Base-by-base conservation (phyloP, 805 yeast genomes). In the Metschnikowia kunwiensis region DNA sequence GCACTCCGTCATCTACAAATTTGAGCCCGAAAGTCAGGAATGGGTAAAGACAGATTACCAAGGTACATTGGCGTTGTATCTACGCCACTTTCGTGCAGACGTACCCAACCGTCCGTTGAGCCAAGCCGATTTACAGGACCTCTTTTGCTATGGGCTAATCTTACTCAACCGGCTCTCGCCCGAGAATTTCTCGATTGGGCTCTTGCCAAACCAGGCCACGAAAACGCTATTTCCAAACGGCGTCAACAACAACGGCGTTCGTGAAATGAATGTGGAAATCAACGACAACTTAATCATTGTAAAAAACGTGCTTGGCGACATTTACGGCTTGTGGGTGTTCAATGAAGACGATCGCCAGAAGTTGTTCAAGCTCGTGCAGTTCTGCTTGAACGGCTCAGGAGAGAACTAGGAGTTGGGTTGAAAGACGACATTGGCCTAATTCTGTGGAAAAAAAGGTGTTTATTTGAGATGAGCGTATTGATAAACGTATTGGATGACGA, bases 291-390 rank as follows among this genome's bases (percentile, higher is more conserved):
- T 83, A 53, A 75, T 85, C 26, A 84, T 85, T 36, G 74, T 85
- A 14, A 79, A 79, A 54, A 80, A 78, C 50, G 62, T 80, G 33
- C 63, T 74, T 33, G 87, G 83, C 15, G 85, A 81, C 29, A 80
- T 83, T 9, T 84, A 72, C 55, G 94, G 94, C 1, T 62, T 85
- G 31, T 85, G 93, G 93, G 70, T 84, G 14, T 85, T 81, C 53
- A 78, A 82, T 38, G 79, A 73, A 29, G 75, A 71, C 6, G 89
- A 83, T 51, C 68, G 91, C 56, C 72, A 71, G 29, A 74, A 75
- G 47, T 62, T 84, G 27, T 75, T 65, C 49, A 75, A 78, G 49
- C 55, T 63, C 30, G 48, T 68, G 9, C 63, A 63, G 30, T 67
- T 58, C 40, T 66, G 73, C 43, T 53, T 68, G 40, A 60, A 57